phyloP scores from a whole-genome alignment of 2,329 filamentous ascomycete genomes.

The Cercospora sp. region DNA sequence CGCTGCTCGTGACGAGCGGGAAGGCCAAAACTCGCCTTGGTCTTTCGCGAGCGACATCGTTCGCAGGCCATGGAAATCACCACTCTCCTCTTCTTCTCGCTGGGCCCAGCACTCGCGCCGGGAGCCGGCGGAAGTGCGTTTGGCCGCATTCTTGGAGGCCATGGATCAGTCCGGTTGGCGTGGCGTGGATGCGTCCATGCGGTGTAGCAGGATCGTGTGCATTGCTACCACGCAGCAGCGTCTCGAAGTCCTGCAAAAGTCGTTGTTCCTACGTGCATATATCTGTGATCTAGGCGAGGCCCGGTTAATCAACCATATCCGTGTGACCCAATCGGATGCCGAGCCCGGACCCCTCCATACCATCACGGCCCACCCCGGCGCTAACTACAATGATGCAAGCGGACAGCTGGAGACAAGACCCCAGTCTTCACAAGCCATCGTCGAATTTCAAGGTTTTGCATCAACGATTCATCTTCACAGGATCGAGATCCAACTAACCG shows the following conservation, averaged over 20 bases:
- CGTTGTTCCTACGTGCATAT: too few relatives aligned
- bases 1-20: background rate
- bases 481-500: too few relatives aligned
- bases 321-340: background rate
- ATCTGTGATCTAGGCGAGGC: background rate
- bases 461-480: too few relatives aligned
- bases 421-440: too few relatives aligned
- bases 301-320: background rate
- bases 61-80: background rate
- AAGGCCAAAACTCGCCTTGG: background rate
- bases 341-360: background rate
- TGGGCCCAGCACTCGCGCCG: background rate
- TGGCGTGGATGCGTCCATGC: background rate
- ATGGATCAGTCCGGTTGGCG: background rate
- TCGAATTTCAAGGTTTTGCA: too few relatives aligned
- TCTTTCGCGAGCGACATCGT: background rate
- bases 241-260: background rate
- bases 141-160: background rate
- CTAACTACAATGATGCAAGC: too few relatives aligned
- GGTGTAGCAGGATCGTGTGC: background rate
- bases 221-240: background rate
- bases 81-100: background rate
- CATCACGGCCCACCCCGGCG: too few relatives aligned
- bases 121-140: background rate
- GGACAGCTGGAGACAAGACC: too few relatives aligned